Percentiles rank a stretch among this genome's conserved stretches.
Evolutionary conservation across 371 early-diverging fungal species (phyloP).

Genomic region (Amoeboaphelidium protococcarum): DNA sequence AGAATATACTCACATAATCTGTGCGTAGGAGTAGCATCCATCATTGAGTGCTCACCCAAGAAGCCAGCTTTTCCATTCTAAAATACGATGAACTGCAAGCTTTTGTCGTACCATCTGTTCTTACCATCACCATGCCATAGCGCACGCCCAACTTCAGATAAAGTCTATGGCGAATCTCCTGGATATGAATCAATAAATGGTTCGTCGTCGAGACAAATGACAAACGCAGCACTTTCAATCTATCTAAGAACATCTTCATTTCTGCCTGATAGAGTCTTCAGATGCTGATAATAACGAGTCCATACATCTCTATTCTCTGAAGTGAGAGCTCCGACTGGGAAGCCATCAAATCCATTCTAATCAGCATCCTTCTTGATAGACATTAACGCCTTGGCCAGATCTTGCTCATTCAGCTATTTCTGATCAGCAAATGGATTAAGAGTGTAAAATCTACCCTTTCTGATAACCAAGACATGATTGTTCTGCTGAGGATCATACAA

Average conservation of each 20-base stretch:
- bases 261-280: no score
- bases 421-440: constrained; percentile 42
- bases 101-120: constrained; percentile 82
- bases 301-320: constrained; percentile 75
- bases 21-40: constrained; percentile 79
- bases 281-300: no score
- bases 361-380: neutral
- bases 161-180: constrained; percentile 9
- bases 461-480: constrained; percentile 55
- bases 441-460: constrained; percentile 68
- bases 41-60: constrained; percentile 81
- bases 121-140: constrained; percentile 82
- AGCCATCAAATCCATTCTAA: constrained; percentile 18
- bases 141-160: constrained; percentile 7
- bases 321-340: constrained; percentile 65
- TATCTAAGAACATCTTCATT: constrained; percentile 38
- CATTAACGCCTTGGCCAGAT: neutral
- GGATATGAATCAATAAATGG: constrained; percentile 58
- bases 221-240: constrained; percentile 55
- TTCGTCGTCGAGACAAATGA: constrained; percentile 60
- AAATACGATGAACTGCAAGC: constrained; percentile 70
- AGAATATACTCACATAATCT: constrained; percentile 38
- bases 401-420: constrained; percentile 19
- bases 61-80: constrained; percentile 89
- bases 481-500: constrained; percentile 41